A percentile compares a stretch with the other conserved stretches of the same genome.
Conservation (phyloP, 441 rosid genomes). For the Melastoma candidum region DNA sequence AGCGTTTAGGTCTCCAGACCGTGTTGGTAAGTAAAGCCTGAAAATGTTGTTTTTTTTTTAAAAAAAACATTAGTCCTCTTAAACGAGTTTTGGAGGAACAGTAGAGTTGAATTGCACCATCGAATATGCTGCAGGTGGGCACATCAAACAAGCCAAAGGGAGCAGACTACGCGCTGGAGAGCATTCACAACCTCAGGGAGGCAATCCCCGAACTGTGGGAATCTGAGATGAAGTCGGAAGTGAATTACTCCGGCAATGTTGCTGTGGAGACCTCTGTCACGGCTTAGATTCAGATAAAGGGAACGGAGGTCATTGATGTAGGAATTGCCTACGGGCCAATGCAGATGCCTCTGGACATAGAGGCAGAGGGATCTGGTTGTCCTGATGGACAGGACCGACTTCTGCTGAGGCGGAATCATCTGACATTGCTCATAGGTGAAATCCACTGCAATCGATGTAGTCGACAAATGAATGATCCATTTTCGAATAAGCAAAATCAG, state of each 20-base stretch:
- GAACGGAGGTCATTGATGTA: too few relatives aligned
- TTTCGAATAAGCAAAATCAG: too few relatives aligned
- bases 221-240: conserved; percentile 8
- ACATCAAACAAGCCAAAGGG: conserved; percentile 43
- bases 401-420: too few relatives aligned
- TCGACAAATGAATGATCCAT: too few relatives aligned
- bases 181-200: conserved; percentile 32
- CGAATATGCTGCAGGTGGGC: conserved; percentile 39
- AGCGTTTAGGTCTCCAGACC: conserved; percentile 56
- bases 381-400: too few relatives aligned
- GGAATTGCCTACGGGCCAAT: too few relatives aligned
- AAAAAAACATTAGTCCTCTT: background rate
- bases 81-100: background rate
- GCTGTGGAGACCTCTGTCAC: conserved; percentile 6
- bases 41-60: background rate
- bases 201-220: conserved; percentile 67
- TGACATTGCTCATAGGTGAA: too few relatives aligned
- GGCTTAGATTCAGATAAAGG: background rate
- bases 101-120: too few relatives aligned
- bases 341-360: too few relatives aligned
- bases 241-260: conserved; percentile 5
- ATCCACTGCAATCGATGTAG: too few relatives aligned
- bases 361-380: too few relatives aligned
- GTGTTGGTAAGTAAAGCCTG: conserved; percentile 35
- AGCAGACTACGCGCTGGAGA: conserved; percentile 55